Conservation (phyloP, 148 eudicot genomes). For the Rheum nobile region DNA sequence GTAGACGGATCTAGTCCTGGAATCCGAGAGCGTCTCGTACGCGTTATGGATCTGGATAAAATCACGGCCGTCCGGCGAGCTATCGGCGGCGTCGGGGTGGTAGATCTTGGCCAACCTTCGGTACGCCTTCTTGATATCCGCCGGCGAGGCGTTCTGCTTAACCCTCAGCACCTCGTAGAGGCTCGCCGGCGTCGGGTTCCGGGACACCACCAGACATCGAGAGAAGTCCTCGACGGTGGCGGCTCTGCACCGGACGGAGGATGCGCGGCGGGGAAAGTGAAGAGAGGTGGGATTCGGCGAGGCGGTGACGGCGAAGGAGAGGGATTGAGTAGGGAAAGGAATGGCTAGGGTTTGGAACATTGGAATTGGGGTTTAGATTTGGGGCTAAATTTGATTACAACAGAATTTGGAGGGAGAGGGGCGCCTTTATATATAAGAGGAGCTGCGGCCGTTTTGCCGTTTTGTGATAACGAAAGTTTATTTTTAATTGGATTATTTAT, state of each 20-base stretch:
- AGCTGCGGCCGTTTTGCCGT: not conserved
- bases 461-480: not conserved
- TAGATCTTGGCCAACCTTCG: constrained; percentile 44
- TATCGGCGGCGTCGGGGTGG: constrained; percentile 40
- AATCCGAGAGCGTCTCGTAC: constrained; percentile 50
- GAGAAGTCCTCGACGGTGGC: constrained; percentile 16
- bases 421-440: not conserved
- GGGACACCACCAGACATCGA: constrained; percentile 4
- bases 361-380: not conserved
- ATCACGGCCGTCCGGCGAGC: constrained; percentile 16
- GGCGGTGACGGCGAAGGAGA: not conserved
- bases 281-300: not conserved
- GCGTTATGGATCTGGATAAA: constrained; percentile 49
- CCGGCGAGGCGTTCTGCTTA: constrained; percentile 26
- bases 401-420: not conserved
- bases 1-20: constrained; percentile 29
- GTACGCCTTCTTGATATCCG: constrained; percentile 54
- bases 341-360: constrained; percentile 25
- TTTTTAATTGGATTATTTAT: not conserved
- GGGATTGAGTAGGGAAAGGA: not conserved
- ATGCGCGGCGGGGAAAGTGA: not conserved
- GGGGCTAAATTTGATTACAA: not conserved
- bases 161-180: constrained; percentile 42
- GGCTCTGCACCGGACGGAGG: constrained; percentile 9
- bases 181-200: constrained; percentile 9